Evolutionary conservation across 2,329 filamentous ascomycete genomes (phyloP).

Genomic region (Pezicula rhizophila): DNA sequence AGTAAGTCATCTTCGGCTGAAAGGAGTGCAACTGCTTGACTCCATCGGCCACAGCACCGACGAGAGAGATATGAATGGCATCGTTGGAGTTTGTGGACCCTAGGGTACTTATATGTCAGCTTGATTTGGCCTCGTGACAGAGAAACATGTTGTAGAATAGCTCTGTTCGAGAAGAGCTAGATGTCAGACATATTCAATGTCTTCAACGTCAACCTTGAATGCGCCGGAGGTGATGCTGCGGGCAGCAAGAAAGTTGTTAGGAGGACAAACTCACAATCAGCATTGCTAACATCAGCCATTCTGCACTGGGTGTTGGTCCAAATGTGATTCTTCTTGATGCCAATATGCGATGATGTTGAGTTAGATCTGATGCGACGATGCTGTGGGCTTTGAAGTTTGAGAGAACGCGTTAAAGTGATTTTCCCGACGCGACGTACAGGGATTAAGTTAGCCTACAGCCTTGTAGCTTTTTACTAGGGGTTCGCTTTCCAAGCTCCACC

Average conservation of each 20-base stretch:
- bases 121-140: neutral
- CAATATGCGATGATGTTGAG: neutral
- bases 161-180: neutral
- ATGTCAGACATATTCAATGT: neutral
- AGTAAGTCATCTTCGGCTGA: conserved; percentile 80
- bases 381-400: neutral
- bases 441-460: neutral
- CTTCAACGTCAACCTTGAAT: conserved; percentile 3
- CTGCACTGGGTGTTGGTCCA: conserved; percentile 2
- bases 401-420: neutral
- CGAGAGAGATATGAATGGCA: conserved; percentile 55
- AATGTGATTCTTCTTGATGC: neutral
- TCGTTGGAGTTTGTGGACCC: conserved; percentile 34
- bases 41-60: conserved; percentile 41
- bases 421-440: neutral
- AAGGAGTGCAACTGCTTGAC: conserved; percentile 62
- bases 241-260: conserved; percentile 7
- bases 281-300: conserved; percentile 14
- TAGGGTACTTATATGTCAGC: conserved; percentile 7
- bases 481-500: neutral
- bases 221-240: conserved; percentile 7
- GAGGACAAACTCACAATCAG: conserved; percentile 17
- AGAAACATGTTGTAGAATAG: neutral
- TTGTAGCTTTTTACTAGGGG: neutral
- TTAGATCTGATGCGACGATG: neutral